These are phyloP conservation scores for Aspergillus viridinutans DNA, from an alignment of 2,329 filamentous ascomycete species.

Conservation along the genomic window DNA sequence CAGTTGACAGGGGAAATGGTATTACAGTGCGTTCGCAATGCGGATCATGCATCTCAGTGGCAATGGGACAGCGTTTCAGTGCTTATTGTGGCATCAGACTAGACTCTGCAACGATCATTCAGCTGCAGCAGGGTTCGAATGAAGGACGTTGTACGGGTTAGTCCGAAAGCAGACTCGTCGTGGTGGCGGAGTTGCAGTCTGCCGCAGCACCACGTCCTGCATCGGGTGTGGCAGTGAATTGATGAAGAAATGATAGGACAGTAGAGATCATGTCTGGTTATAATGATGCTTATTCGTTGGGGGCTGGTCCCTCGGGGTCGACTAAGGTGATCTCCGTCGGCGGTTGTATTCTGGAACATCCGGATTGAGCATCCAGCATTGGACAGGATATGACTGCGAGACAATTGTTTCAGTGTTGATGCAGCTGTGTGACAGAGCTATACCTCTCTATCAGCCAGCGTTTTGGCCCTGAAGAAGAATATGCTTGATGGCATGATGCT, in stretches of 20 bases:
- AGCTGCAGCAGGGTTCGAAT: background rate
- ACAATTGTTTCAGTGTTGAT: background rate
- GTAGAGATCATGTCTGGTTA: background rate
- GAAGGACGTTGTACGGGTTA: background rate
- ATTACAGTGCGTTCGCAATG: background rate
- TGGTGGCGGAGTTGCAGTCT: slow-evolving; percentile 1
- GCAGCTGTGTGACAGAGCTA: background rate
- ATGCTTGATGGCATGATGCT: background rate
- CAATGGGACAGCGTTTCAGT: background rate
- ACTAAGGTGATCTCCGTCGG: background rate
- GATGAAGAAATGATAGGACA: background rate
- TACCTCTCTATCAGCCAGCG: background rate
- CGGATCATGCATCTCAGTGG: background rate
- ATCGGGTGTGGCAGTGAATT: background rate
- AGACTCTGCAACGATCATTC: background rate
- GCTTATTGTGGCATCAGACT: background rate
- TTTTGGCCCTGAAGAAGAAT: background rate
- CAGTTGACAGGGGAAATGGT: background rate
- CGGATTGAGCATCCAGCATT: background rate
- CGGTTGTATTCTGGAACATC: background rate
- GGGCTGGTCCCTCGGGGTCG: background rate
- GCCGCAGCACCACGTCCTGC: background rate
- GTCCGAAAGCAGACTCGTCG: background rate
- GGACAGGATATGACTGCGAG: background rate
- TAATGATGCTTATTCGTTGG: background rate